A percentile compares a stretch with the other conserved stretches of the same genome.
Evolutionary conservation across 1,284 basidiomycete genomes (phyloP).

Genomic region (Microbotryum lychnidis-dioicae): DNA sequence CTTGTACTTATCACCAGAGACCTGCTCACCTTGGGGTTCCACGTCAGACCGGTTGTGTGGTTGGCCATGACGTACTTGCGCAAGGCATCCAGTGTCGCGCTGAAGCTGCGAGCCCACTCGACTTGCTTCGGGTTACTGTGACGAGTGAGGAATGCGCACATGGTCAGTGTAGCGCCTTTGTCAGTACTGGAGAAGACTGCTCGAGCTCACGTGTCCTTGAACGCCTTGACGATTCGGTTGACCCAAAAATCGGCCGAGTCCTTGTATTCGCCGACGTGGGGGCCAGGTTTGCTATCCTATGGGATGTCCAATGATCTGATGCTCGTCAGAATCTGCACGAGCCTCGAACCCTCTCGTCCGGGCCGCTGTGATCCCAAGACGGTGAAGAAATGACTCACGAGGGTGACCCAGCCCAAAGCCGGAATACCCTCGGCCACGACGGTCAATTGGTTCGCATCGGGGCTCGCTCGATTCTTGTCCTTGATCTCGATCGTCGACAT

Average conservation of each 20-base stretch:
- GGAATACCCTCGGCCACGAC: constrained; percentile 73
- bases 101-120: constrained; percentile 76
- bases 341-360: not conserved
- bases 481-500: constrained; percentile 68
- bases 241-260: constrained; percentile 85
- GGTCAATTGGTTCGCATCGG: constrained; percentile 73
- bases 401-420: constrained; percentile 84
- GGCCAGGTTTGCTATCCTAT: constrained; percentile 72
- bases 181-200: not conserved
- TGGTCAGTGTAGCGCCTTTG: not conserved
- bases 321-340: not conserved
- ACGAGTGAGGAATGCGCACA: not conserved
- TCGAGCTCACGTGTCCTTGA: constrained; percentile 70
- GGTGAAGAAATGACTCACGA: constrained; percentile 46
- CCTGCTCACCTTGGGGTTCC: constrained; percentile 69
- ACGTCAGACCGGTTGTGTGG: constrained; percentile 78
- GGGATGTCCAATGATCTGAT: too few species aligned
- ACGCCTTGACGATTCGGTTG: constrained; percentile 85
- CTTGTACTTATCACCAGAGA: too few species aligned
- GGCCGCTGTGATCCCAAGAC: too few species aligned
- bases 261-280: constrained; percentile 74
- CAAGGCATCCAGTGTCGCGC: constrained; percentile 64
- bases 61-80: constrained; percentile 77
- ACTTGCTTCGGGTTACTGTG: constrained; percentile 74
- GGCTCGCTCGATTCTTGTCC: constrained; percentile 69